phyloP scores from a whole-genome alignment of 2,329 filamentous ascomycete genomes.

The Emergomyces orientalis region DNA sequence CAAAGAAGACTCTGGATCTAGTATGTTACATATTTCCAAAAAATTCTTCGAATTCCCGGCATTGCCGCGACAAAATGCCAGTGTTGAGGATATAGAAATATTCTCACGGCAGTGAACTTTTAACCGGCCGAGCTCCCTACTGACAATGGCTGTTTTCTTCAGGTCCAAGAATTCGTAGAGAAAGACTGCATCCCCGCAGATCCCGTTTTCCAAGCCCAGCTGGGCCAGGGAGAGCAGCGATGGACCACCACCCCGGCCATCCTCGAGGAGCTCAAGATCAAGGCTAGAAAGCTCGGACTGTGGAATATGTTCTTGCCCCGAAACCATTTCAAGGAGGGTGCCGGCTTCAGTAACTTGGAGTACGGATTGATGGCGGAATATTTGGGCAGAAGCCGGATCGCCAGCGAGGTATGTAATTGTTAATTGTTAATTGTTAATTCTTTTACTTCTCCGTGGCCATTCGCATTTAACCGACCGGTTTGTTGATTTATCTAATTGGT shows the following conservation, averaged over 20 bases:
- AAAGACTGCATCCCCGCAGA: slow-evolving; percentile 90
- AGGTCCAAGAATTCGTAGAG: slow-evolving; percentile 92
- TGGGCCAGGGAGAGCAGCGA: slow-evolving; percentile 64
- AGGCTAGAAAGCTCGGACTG: slow-evolving; percentile 71
- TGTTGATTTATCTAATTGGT: neutral
- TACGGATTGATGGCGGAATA: slow-evolving; percentile 97
- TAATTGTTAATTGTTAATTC: neutral
- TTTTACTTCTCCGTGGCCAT: neutral
- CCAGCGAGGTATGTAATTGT: slow-evolving; percentile 51
- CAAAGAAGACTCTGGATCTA: slow-evolving; percentile 72
- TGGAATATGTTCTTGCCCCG: slow-evolving; percentile 99
- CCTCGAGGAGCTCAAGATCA: slow-evolving; percentile 80
- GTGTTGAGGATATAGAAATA: slow-evolving; percentile 9
- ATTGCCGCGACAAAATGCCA: neutral
- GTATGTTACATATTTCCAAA: slow-evolving; percentile 33
- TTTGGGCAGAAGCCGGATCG: slow-evolving; percentile 73
- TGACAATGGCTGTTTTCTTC: neutral
- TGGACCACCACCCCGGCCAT: slow-evolving; percentile 73
- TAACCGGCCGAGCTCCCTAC: neutral
- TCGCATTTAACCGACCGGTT: neutral
- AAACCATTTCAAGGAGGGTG: slow-evolving; percentile 90
- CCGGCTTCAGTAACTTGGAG: slow-evolving; percentile 89
- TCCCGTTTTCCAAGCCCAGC: slow-evolving; percentile 66
- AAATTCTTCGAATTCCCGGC: neutral
- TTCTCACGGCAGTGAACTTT: neutral